Percentiles rank a stretch among this genome's conserved stretches.
These are phyloP conservation scores for Bombardia bombarda DNA, from an alignment of 495 filamentous ascomycete species.

Conservation along the genomic window DNA sequence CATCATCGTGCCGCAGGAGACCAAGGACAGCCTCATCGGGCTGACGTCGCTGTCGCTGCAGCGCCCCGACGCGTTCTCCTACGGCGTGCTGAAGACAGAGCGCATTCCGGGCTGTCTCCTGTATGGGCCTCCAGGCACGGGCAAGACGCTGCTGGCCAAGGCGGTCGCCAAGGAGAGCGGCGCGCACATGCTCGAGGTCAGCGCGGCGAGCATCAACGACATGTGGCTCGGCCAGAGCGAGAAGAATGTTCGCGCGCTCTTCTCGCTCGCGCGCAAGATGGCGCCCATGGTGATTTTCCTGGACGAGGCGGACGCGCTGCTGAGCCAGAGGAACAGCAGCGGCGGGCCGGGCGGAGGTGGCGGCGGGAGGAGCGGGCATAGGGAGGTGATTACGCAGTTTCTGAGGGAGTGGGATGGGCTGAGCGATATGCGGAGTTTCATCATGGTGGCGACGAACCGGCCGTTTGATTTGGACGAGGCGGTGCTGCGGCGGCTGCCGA, in stretches of 20 bases:
- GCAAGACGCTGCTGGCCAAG: slow-evolving; percentile 92
- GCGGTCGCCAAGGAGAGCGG: slow-evolving; percentile 93
- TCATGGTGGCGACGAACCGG: slow-evolving; percentile 98
- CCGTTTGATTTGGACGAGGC: slow-evolving; percentile 96
- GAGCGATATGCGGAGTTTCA: slow-evolving; percentile 77
- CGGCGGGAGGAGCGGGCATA: slow-evolving; percentile 53
- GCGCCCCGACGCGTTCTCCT: slow-evolving; percentile 89
- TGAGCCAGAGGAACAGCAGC: slow-evolving; percentile 59
- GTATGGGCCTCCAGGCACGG: slow-evolving; percentile 92
- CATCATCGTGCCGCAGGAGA: slow-evolving; percentile 72
- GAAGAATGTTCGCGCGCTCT: slow-evolving; percentile 93
- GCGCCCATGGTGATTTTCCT: slow-evolving; percentile 94
- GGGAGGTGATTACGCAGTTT: slow-evolving; percentile 96
- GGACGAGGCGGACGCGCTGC: slow-evolving; percentile 91
- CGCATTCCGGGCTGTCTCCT: slow-evolving; percentile 83
- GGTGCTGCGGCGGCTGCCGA: slow-evolving; percentile 74
- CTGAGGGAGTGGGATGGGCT: slow-evolving; percentile 97
- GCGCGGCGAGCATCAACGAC: slow-evolving; percentile 70
- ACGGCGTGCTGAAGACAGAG: slow-evolving; percentile 87
- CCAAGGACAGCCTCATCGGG: slow-evolving; percentile 80
- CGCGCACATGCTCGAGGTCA: slow-evolving; percentile 62
- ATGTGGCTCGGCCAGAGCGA: slow-evolving; percentile 96
- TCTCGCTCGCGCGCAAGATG: slow-evolving; percentile 83
- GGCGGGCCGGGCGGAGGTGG: slow-evolving; percentile 47
- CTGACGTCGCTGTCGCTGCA: slow-evolving; percentile 81